Percentiles rank a stretch among this genome's conserved stretches.
These are phyloP conservation scores for Blastobotrys indianensis DNA, from an alignment of 1,139 yeast species.

Conservation along the genomic window DNA sequence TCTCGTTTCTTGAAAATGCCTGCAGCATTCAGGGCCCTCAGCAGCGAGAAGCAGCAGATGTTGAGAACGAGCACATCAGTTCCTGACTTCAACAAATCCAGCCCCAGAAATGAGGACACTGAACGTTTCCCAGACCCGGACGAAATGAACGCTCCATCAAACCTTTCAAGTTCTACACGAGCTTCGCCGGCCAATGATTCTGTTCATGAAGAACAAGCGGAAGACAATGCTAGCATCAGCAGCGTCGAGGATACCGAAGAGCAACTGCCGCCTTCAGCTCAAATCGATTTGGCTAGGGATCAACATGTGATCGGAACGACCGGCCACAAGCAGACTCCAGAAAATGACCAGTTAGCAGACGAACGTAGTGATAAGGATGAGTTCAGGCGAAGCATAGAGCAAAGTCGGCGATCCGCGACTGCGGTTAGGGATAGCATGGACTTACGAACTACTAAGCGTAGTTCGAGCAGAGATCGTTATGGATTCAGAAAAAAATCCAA, in stretches of 20 bases:
- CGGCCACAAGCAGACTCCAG: neutral
- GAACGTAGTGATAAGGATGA: neutral
- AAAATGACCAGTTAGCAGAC: slow-evolving; percentile 1
- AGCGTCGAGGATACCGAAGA: neutral
- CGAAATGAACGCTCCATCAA: too few relatives aligned
- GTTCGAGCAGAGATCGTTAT: slow-evolving; percentile 56
- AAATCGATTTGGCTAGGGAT: too few relatives aligned
- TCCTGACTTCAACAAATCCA: too few relatives aligned
- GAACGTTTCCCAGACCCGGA: too few relatives aligned
- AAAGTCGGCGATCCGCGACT: slow-evolving; percentile 13
- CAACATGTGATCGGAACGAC: too few relatives aligned
- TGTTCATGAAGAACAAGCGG: neutral
- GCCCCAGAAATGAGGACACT: too few relatives aligned
- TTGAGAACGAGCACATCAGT: neutral
- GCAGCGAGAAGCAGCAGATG: slow-evolving; percentile 1
- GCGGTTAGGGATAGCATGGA: slow-evolving; percentile 13
- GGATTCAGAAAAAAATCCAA: slow-evolving; percentile 71
- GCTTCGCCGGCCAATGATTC: too few relatives aligned
- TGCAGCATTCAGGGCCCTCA: slow-evolving; percentile 12
- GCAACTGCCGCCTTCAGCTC: too few relatives aligned
- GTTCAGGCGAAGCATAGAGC: slow-evolving; percentile 1
- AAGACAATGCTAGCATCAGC: neutral
- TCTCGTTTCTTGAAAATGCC: slow-evolving; percentile 13
- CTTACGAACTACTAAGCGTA: slow-evolving; percentile 3
- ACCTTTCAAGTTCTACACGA: too few relatives aligned